These are phyloP conservation scores for Acanthamoeba royreba DNA, from an alignment of 208 protist species.

Conservation along the genomic window DNA sequence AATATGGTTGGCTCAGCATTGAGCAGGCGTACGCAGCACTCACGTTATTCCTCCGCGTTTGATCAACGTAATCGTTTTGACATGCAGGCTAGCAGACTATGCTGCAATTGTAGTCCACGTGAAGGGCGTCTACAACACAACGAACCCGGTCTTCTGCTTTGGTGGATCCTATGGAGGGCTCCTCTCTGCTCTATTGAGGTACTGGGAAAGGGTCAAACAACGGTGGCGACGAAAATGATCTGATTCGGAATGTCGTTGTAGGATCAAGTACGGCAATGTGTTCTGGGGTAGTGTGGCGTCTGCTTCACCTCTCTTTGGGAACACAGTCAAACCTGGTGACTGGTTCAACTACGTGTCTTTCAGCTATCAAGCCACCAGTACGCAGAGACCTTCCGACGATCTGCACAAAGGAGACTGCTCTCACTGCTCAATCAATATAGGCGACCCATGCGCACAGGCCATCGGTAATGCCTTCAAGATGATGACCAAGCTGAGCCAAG, in stretches of 20 bases:
- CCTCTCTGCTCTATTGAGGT: neutral
- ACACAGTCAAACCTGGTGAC: neutral
- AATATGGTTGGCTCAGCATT: constrained; percentile 61
- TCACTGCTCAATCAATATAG: too few relatives aligned
- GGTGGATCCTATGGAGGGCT: constrained; percentile 80
- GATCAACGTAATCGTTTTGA: neutral
- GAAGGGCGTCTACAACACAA: constrained; percentile 32
- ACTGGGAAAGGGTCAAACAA: neutral
- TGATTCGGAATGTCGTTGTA: too few relatives aligned
- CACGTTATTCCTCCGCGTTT: too few relatives aligned
- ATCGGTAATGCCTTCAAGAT: neutral
- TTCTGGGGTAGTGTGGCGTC: neutral
- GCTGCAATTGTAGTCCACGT: constrained; percentile 67
- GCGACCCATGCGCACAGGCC: neutral
- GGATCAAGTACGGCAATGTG: neutral
- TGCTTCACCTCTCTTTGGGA: neutral
- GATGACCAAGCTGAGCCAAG: neutral
- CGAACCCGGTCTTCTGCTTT: constrained; percentile 77
- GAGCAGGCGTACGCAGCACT: constrained; percentile 79
- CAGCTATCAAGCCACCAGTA: too few relatives aligned
- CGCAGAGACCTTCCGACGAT: too few relatives aligned
- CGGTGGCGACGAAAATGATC: too few relatives aligned
- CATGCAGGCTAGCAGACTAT: constrained; percentile 81
- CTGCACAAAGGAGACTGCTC: too few relatives aligned
- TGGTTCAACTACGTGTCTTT: neutral